A percentile compares a stretch with the other conserved stretches of the same genome.
Evolutionary conservation across 1,284 basidiomycete genomes (phyloP).

Genomic region (Cryptococcus sp.): DNA sequence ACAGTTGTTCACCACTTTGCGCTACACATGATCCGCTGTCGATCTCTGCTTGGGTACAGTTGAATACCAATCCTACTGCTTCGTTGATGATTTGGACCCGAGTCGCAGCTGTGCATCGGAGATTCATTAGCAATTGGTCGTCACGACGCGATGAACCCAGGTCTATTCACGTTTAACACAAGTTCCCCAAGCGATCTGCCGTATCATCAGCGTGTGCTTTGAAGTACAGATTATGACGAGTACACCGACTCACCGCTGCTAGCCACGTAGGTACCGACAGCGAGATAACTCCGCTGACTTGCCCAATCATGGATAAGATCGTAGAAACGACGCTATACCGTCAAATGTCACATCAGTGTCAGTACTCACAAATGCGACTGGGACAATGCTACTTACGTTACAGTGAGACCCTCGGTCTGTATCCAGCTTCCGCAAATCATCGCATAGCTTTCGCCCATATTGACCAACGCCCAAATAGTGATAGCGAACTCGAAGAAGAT

Average conservation of each 20-base stretch:
- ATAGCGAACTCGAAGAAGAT: conserved; percentile 55
- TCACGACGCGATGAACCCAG: no score
- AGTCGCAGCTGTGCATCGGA: conserved; percentile 29
- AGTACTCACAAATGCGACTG: no score
- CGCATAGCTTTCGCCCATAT: conserved; percentile 52
- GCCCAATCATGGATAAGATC: conserved; percentile 42
- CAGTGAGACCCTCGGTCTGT: conserved; percentile 37
- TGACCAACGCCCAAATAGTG: conserved; percentile 51
- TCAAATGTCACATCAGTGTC: no score
- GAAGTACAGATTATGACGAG: not conserved
- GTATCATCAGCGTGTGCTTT: not conserved
- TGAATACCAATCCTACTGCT: conserved; percentile 47
- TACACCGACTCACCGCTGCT: conserved; percentile 23
- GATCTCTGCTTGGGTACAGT: conserved; percentile 48
- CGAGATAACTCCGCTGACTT: conserved; percentile 53
- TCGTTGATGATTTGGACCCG: conserved; percentile 56
- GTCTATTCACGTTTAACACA: conserved; percentile 30
- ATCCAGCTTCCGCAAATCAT: conserved; percentile 44
- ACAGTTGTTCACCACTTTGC: conserved; percentile 53
- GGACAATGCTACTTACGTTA: conserved; percentile 28
- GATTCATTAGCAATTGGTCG: not conserved
- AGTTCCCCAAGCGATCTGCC: conserved; percentile 46
- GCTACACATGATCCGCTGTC: conserved; percentile 51
- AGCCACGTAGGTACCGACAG: conserved; percentile 54
- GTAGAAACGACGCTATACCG: conserved; percentile 50